Base-by-base conservation (phyloP, 176 grass and related monocot species). In the Raddia guianensis region DNA sequence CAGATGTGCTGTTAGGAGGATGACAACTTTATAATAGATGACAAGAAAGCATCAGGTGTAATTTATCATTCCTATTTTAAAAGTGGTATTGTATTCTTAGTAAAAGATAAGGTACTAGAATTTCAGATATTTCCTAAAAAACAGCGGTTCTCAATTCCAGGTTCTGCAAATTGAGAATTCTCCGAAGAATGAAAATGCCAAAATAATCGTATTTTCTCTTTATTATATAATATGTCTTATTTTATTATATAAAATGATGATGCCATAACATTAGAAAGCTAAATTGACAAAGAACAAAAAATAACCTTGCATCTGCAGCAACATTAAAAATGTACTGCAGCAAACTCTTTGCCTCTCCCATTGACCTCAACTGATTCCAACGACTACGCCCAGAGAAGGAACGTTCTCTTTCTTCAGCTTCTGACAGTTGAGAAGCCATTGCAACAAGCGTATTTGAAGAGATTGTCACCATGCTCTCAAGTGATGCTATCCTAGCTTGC, bases 341-440 rank as follows among this genome's bases (percentile, higher is more conserved):
- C 76, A 95, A 87, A 73, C 87, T 95, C 87, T 95, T 99, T 73
- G 96, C 92, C 49, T 99, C 96, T 56, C 78, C 92, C 84, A 99
- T 89, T 74, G 92, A 95, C 34, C 93, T 79, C 63, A 99, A 75
- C 80, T 99, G 92, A 83, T 89, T 99, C 96, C 96, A 99, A 27
- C 92, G 86, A 50, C 88, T 82, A 67, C 88, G 96, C 18, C 93
- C 92, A 44, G 88, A 89, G 82, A 99, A 99, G 46, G 90, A 21
- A n/a, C 96, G 90, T 58, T 99, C 97, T 77, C 97, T 93, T 89
- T 99, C 97, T 84, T 99, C 97, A 45, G 97, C 97, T 73, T 99
- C 93, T 57, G 97, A 99, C 57, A 99, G 86, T 74, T 99, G 97
- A 66, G 93, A 93, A 84, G 90, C 97, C 93, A 99, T 99, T 63